Evolutionary conservation across 495 filamentous ascomycete species (phyloP).

Genomic region (Astrothelium subdiscretum): DNA sequence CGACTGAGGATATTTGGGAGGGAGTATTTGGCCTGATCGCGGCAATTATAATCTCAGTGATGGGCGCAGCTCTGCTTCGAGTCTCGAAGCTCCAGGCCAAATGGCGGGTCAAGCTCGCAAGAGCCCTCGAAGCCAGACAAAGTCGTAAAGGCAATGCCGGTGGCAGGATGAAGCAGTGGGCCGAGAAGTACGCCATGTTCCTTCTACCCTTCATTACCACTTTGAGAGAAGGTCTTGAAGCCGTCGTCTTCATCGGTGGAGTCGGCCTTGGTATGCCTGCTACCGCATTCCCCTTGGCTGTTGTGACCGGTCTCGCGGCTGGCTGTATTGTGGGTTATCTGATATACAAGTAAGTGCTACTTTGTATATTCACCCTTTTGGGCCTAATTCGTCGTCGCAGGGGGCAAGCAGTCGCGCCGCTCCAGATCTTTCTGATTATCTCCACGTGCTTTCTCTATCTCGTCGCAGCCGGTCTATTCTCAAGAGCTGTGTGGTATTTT

Average conservation of each 20-base stretch:
- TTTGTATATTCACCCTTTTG: constrained; percentile 4
- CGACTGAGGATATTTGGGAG: constrained; percentile 66
- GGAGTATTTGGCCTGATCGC: constrained; percentile 62
- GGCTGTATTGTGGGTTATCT: constrained; percentile 55
- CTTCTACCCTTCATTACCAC: constrained; percentile 71
- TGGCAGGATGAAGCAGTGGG: constrained; percentile 47
- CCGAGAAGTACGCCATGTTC: constrained; percentile 74
- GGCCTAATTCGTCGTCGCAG: neutral
- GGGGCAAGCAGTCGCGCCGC: constrained; percentile 30
- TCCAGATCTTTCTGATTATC: constrained; percentile 69
- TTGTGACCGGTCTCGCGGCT: constrained; percentile 53
- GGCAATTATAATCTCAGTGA: constrained; percentile 62
- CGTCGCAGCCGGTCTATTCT: constrained; percentile 75
- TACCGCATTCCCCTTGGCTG: constrained; percentile 59
- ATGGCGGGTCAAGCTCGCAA: constrained; percentile 69
- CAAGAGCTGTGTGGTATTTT: constrained; percentile 62
- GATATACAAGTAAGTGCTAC: constrained; percentile 57
- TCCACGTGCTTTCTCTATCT: constrained; percentile 81
- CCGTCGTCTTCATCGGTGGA: constrained; percentile 70
- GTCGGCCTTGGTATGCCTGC: constrained; percentile 67
- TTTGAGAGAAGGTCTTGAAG: constrained; percentile 73
- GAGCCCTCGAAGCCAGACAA: constrained; percentile 46
- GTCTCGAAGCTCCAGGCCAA: constrained; percentile 77
- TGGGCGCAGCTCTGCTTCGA: constrained; percentile 69
- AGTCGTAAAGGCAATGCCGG: constrained; percentile 16